A percentile compares a stretch with the other conserved stretches of the same genome.
phyloP scores from a whole-genome alignment of 208 protist genomes.

The Crithidia bombi region DNA sequence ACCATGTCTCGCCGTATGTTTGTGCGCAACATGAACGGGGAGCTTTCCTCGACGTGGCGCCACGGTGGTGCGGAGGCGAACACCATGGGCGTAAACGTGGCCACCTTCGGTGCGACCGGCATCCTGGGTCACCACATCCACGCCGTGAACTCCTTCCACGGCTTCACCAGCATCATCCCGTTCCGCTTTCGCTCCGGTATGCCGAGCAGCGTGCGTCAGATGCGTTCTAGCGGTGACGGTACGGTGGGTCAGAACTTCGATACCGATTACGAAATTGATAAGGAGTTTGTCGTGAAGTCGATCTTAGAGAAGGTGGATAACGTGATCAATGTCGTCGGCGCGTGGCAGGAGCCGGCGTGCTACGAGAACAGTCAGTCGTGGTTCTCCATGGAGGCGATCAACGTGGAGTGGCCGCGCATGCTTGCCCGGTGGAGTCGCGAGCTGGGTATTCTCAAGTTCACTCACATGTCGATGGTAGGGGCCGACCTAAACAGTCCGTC shows the following conservation, averaged over 20 bases:
- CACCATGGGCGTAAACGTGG: slow-evolving; percentile 86
- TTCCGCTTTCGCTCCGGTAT: slow-evolving; percentile 88
- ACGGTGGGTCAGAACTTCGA: slow-evolving; percentile 91
- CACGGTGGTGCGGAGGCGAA: slow-evolving; percentile 76
- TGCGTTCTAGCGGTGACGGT: slow-evolving; percentile 79
- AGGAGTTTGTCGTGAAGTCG: slow-evolving; percentile 91
- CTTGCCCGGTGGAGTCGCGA: slow-evolving; percentile 88
- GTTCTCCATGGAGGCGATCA: slow-evolving; percentile 92
- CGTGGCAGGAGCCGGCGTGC: slow-evolving; percentile 86
- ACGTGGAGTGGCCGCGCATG: slow-evolving; percentile 92
- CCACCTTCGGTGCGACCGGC: slow-evolving; percentile 86
- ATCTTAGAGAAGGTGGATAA: slow-evolving; percentile 90
- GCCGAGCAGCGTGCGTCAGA: slow-evolving; percentile 72
- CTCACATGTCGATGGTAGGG: slow-evolving; percentile 91
- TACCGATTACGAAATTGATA: slow-evolving; percentile 91
- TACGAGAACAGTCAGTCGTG: slow-evolving; percentile 92
- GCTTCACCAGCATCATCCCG: slow-evolving; percentile 86
- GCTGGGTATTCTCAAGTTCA: slow-evolving; percentile 84
- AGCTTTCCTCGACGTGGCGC: slow-evolving; percentile 84
- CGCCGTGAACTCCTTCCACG: slow-evolving; percentile 73
- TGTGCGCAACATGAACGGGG: slow-evolving; percentile 88
- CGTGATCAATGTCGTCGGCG: slow-evolving; percentile 78
- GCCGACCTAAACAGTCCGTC: slow-evolving; percentile 88
- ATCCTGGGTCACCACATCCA: slow-evolving; percentile 83
- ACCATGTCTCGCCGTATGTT: slow-evolving; percentile 88